Base-by-base conservation (phyloP, 768 basidiomycete species). In the Lactarius hengduanensis region DNA sequence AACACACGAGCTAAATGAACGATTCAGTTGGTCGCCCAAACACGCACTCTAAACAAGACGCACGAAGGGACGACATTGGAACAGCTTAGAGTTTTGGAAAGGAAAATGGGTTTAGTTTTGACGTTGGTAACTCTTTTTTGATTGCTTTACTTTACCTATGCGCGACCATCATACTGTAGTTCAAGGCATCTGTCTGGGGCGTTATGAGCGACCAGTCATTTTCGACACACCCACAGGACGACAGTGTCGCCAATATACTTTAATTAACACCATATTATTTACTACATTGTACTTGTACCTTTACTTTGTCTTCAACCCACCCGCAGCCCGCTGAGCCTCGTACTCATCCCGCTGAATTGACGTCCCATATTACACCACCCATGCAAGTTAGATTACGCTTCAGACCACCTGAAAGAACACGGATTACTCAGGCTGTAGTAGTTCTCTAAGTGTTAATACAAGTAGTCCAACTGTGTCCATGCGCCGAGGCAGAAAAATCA, bases 131-230 rank as follows among this genome's bases (percentile, higher is more conserved):
- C 53, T 18, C 36, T 11, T 36, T 36, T 36, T 36, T 36, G 36
- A 36, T 36, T 36, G 36, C 36, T 36, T n/a, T n/a, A 32, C 36
- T 36, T n/a, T n/a, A 32, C 32, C 18, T 18, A 53, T 41, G 32
- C 38, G 30, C 30, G 13, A 13, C 30, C 40, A 6, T n/a, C n/a
- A n/a, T n/a, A n/a, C n/a, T n/a, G n/a, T 71, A 95, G 93, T 98
- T 95, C 85, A 96, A 97, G 78, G 94, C 91, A 0, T 96, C 96
- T 13, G 94, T 96, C 1, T 96, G 94, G 94, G 92, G 90, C 16
- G 90, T 96, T 62, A 89, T 97, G 74, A 92, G 90, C 74, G 89
- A 92, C 71, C 89, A 91, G 71, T 83, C 85, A 26, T 76, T 77
- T 30, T 69, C 71, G 10, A 62, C 28, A 57, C 36, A 59, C 9